Conservation (phyloP, 192 early-diverging fungal genomes). For the Umbelopsis isabellina region DNA sequence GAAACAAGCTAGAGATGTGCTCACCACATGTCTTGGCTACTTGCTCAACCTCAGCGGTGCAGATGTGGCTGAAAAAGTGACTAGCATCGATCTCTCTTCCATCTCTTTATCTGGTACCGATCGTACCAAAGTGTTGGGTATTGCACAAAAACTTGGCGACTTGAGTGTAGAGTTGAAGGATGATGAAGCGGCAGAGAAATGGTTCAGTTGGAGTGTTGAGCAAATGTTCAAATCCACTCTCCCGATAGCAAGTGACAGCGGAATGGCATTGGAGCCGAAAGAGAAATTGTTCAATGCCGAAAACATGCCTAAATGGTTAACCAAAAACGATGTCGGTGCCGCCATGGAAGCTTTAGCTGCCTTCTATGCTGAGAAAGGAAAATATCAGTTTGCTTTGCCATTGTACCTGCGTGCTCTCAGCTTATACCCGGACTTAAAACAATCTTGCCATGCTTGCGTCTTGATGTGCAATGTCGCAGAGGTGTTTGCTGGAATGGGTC, state of each 20-base stretch:
- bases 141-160: slow-evolving; percentile 62
- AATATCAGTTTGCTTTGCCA: slow-evolving; percentile 59
- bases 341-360: slow-evolving; percentile 55
- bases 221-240: slow-evolving; percentile 47
- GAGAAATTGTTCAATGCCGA: slow-evolving; percentile 47
- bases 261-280: slow-evolving; percentile 29
- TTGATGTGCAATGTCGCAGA: slow-evolving; percentile 66
- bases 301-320: slow-evolving; percentile 58
- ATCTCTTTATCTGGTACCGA: slow-evolving; percentile 37
- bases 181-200: slow-evolving; percentile 57
- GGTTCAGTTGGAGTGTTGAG: slow-evolving; percentile 60
- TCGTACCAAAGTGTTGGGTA: slow-evolving; percentile 48
- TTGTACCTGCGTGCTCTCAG: slow-evolving; percentile 57
- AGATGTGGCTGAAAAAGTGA: not conserved
- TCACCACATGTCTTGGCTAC: slow-evolving; percentile 8
- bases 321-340: slow-evolving; percentile 53
- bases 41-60: not conserved
- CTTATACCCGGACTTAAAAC: slow-evolving; percentile 36
- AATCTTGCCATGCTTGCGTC: slow-evolving; percentile 55
- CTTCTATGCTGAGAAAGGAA: slow-evolving; percentile 54
- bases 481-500: slow-evolving; percentile 50
- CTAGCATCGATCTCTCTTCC: not conserved
- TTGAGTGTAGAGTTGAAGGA: slow-evolving; percentile 41
- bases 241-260: not conserved
- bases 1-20: slow-evolving; percentile 52